phyloP scores from a whole-genome alignment of 164 flowering plant species.

The Aristolochia californica region DNA sequence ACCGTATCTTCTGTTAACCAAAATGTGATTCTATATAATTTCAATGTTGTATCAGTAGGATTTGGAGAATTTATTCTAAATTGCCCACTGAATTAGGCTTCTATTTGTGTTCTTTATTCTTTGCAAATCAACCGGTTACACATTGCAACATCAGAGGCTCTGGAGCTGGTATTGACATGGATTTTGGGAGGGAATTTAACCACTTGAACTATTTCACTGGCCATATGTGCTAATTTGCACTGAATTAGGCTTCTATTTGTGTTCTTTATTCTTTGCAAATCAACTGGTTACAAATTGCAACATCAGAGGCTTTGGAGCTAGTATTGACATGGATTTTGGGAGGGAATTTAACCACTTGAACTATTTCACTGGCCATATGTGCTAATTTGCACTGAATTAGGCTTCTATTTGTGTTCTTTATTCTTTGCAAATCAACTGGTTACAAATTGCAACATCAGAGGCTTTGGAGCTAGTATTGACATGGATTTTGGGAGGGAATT shows the following conservation, averaged over 20 bases:
- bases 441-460: too few species aligned
- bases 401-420: not conserved
- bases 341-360: too few species aligned
- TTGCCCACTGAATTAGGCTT: not conserved
- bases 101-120: not conserved
- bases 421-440: not conserved
- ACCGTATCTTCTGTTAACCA: not conserved
- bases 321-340: too few species aligned
- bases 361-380: too few species aligned
- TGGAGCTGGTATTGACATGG: too few species aligned
- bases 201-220: too few species aligned
- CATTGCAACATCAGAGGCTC: too few species aligned
- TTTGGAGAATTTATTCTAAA: not conserved
- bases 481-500: too few species aligned
- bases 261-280: not conserved
- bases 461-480: too few species aligned
- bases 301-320: too few species aligned
- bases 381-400: not conserved
- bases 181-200: too few species aligned
- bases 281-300: too few species aligned
- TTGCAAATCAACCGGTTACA: not conserved
- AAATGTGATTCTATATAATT: not conserved
- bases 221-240: not conserved
- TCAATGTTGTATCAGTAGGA: not conserved
- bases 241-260: not conserved